Conservation (phyloP, 352 stramenopile genomes). For the Pythium apleroticum region DNA sequence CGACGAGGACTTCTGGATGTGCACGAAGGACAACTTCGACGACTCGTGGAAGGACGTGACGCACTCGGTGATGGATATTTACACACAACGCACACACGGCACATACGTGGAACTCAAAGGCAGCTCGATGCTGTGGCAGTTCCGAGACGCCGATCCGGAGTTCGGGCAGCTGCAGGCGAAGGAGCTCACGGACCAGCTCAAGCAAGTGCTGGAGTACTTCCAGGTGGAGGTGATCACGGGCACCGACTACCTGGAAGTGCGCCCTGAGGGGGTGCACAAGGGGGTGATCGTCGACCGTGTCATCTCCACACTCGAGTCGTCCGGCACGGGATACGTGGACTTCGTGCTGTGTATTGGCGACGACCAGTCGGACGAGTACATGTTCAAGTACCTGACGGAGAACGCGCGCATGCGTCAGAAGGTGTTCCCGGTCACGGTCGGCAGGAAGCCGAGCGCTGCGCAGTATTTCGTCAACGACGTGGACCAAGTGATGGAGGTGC, state of each 20-base stretch:
- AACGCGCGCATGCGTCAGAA: slow-evolving; percentile 64
- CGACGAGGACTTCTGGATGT: slow-evolving; percentile 68
- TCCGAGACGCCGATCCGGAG: slow-evolving; percentile 98
- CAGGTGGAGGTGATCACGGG: slow-evolving; percentile 93
- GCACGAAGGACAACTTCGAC: slow-evolving; percentile 90
- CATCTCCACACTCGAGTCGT: slow-evolving; percentile 89
- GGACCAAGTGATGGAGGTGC: slow-evolving; percentile 94
- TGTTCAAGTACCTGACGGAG: slow-evolving; percentile 90
- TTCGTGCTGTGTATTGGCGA: slow-evolving; percentile 98
- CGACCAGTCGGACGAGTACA: slow-evolving; percentile 98
- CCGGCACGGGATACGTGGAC: slow-evolving; percentile 83
- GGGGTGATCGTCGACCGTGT: slow-evolving; percentile 96
- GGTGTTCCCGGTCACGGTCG: slow-evolving; percentile 96
- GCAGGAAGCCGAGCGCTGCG: slow-evolving; percentile 97
- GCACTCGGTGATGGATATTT: slow-evolving; percentile 99
- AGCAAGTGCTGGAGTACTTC: slow-evolving; percentile 94
- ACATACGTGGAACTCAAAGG: slow-evolving; percentile 99
- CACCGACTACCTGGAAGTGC: slow-evolving; percentile 92
- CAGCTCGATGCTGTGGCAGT: slow-evolving; percentile 99
- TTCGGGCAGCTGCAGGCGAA: slow-evolving; percentile 98
- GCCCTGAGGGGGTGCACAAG: slow-evolving; percentile 98
- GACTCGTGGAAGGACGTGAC: slow-evolving; percentile 97
- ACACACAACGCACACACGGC: slow-evolving; percentile 97
- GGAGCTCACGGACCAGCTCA: slow-evolving; percentile 97
- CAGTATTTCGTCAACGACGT: slow-evolving; percentile 98